Base-by-base conservation (phyloP, 2,329 filamentous ascomycete species). In the Tympanopsis confertula region DNA sequence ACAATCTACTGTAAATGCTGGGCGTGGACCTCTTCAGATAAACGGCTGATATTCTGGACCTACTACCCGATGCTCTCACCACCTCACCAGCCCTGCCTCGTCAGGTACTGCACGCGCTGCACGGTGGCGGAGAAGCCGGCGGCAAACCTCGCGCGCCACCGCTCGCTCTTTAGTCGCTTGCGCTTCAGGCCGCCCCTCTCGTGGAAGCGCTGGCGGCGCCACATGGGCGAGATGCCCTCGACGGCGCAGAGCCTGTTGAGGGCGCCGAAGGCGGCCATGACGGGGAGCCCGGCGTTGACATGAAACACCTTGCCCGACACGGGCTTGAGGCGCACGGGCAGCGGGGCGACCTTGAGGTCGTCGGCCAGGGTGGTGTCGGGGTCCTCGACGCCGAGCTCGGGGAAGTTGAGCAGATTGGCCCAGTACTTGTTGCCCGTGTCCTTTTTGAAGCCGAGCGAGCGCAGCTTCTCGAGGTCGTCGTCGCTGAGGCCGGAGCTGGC, bases 1-100 rank as follows among this genome's bases (percentile, higher is more conserved):
- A n/a, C n/a, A n/a, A n/a, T n/a, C n/a, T n/a, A n/a, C n/a, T n/a
- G n/a, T n/a, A n/a, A n/a, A n/a, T n/a, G n/a, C n/a, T n/a, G n/a
- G n/a, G n/a, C n/a, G n/a, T n/a, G n/a, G n/a, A n/a, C n/a, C n/a
- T n/a, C n/a, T n/a, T n/a, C n/a, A n/a, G n/a, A n/a, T n/a, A n/a
- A n/a, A n/a, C n/a, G n/a, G n/a, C n/a, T n/a, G n/a, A n/a, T n/a
- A n/a, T n/a, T n/a, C n/a, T n/a, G n/a, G n/a, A n/a, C n/a, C n/a
- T n/a, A n/a, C n/a, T n/a, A n/a, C n/a, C n/a, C n/a, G n/a, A n/a
- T n/a, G n/a, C n/a, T n/a, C n/a, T n/a, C n/a, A n/a, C 22, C 22
- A 7, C 22, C 22, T n/a, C n/a, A 93, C 85, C 86, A 91, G 3
- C 86, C 86, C 60, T 91, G 84, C 53, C 65, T 73, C 48, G 74